Evolutionary conservation across 2,329 filamentous ascomycete species (phyloP), one percentile per base, ranked within the genome.

Genomic region (Epicoccum nigrum): DNA sequence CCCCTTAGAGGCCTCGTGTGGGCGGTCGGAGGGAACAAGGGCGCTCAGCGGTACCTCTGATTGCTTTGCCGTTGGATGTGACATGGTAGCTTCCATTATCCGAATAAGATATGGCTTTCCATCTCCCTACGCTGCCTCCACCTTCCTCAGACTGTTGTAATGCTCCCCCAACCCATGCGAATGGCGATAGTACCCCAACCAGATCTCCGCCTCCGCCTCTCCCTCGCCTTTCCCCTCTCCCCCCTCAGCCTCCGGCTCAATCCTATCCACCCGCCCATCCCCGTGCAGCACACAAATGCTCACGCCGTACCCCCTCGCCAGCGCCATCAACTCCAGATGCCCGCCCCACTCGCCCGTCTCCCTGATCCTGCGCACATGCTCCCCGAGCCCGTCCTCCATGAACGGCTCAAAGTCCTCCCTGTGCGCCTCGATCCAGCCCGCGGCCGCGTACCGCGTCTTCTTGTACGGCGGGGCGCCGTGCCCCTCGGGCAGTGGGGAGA

Each of bases 321-420:
- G 80, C 19, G 94, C 94, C 72, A 87, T 80, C 48, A 99, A 75
- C 79, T 99, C 94, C 57, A 97, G 75, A 78, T 97, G 90, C 0
- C 94, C 94, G 41, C 94, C 94, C 94, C 94, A 99, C 75, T 96
- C 93, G 0, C 90, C 92, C 40, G 92, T 97, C 51, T 94, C 86
- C 56, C 86, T 78, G 54, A 99, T 90, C 76, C 89, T 90, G 38
- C 76, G 76, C 38, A 90, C 81, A 72, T 97, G 96, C 7, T 77
- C 77, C 3, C 83, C 83, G 38, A 97, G 70, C 12, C 87, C 85
- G 70, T 94, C 92, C 67, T 96, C 92, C 61, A 96, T 77, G 68
- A 97, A 99, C 0, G 89, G 87, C 49, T 82, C 85, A 71, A 97
- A 97, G 64, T 95, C 90, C 58, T 92, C 89, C 9, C 81, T 75